These are phyloP conservation scores for Ophidiomyces ophidiicola DNA, from an alignment of 2,329 filamentous ascomycete genomes.

Conservation along the genomic window DNA sequence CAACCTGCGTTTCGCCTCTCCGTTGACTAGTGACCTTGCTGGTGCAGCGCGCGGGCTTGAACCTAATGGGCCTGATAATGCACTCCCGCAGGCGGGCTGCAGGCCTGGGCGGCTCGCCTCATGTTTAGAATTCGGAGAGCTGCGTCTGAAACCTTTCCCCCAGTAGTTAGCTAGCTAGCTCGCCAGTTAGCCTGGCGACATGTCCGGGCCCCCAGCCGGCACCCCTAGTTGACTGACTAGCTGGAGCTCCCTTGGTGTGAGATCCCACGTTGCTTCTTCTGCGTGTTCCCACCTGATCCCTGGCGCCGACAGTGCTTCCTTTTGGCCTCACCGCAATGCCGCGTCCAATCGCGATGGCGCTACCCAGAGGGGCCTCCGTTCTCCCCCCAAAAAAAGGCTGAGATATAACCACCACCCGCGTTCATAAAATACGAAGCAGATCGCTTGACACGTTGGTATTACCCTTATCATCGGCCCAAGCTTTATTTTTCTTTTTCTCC, in stretches of 20 bases:
- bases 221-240: too few relatives aligned
- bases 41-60: too few relatives aligned
- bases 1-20: too few relatives aligned
- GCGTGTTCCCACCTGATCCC: conserved; percentile 1
- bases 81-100: too few relatives aligned
- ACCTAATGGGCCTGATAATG: too few relatives aligned
- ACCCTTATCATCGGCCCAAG: conserved; percentile 9
- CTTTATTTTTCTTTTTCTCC: conserved; percentile 10
- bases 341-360: background rate
- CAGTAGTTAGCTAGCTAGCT: conserved; percentile 1
- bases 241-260: conserved; percentile 3
- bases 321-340: conserved; percentile 9
- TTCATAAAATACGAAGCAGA: conserved; percentile 6
- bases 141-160: background rate
- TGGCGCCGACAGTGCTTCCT: background rate
- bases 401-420: background rate
- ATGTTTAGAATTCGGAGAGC: background rate
- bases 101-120: too few relatives aligned
- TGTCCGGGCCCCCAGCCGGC: background rate
- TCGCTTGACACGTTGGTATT: conserved; percentile 6
- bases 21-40: too few relatives aligned
- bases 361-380: background rate
- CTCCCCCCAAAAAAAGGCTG: background rate
- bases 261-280: conserved; percentile 10
- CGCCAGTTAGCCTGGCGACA: conserved; percentile 1